phyloP scores from a whole-genome alignment of 495 filamentous ascomycete species.

The Immersiella caudata region DNA sequence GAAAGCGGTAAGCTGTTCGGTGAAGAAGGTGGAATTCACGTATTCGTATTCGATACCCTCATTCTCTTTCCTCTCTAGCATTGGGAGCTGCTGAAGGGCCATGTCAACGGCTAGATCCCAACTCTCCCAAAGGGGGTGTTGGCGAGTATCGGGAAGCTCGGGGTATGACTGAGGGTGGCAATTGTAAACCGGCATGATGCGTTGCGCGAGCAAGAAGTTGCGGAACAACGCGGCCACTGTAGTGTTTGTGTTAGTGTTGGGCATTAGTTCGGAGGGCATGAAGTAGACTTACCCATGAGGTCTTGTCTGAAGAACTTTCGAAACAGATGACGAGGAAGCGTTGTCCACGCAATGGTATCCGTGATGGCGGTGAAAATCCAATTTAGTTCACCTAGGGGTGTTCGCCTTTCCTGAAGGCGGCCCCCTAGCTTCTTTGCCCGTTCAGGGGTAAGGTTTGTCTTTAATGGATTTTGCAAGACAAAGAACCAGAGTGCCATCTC shows the following conservation, averaged over 20 bases:
- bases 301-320: slow-evolving; percentile 97
- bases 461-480: slow-evolving; percentile 86
- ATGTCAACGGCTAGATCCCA: slow-evolving; percentile 98
- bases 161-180: slow-evolving; percentile 92
- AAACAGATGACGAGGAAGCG: slow-evolving; percentile 82
- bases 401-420: slow-evolving; percentile 86
- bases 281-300: slow-evolving; percentile 64
- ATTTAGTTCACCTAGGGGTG: slow-evolving; percentile 92
- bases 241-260: not conserved
- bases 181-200: slow-evolving; percentile 93
- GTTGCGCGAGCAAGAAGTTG: slow-evolving; percentile 92
- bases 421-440: slow-evolving; percentile 82
- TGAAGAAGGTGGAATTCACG: slow-evolving; percentile 92
- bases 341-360: slow-evolving; percentile 98
- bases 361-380: slow-evolving; percentile 99
- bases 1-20: slow-evolving; percentile 95
- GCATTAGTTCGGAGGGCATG: not conserved
- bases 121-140: slow-evolving; percentile 93
- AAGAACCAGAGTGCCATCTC: slow-evolving; percentile 96
- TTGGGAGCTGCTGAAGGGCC: slow-evolving; percentile 87
- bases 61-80: slow-evolving; percentile 70
- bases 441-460: slow-evolving; percentile 72
- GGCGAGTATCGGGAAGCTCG: slow-evolving; percentile 83
- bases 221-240: slow-evolving; percentile 88
- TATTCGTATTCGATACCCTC: slow-evolving; percentile 84